A percentile compares a stretch with the other conserved stretches of the same genome.
phyloP scores from a whole-genome alignment of 805 yeast genomes.

The Priceomyces melissophilus region DNA sequence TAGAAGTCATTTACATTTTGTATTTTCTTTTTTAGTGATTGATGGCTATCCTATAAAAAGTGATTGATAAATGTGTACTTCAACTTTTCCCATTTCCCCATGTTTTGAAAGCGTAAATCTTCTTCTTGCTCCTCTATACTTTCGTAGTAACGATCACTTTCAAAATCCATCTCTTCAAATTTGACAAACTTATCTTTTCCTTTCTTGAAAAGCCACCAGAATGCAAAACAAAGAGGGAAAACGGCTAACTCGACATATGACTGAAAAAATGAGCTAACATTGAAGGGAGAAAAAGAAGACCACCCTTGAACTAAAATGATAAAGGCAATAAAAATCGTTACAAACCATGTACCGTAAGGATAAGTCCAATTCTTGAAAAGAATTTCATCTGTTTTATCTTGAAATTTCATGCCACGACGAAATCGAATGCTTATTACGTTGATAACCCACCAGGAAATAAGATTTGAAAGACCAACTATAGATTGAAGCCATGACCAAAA shows the following conservation, averaged over 20 bases:
- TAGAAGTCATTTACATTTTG: no score
- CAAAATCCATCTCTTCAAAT: slow-evolving; percentile 50
- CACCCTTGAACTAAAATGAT: slow-evolving; percentile 54
- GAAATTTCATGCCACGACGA: slow-evolving; percentile 42
- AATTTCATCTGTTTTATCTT: slow-evolving; percentile 42
- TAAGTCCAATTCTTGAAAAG: slow-evolving; percentile 47
- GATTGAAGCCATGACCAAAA: slow-evolving; percentile 53
- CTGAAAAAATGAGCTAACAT: slow-evolving; percentile 38
- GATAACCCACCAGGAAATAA: slow-evolving; percentile 49
- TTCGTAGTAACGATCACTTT: slow-evolving; percentile 47
- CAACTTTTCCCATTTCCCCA: slow-evolving; percentile 43
- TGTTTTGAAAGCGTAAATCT: slow-evolving; percentile 33
- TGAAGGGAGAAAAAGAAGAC: slow-evolving; percentile 48
- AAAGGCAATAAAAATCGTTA: slow-evolving; percentile 38
- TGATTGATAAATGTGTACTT: slow-evolving; percentile 29
- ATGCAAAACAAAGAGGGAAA: slow-evolving; percentile 42
- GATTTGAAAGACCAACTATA: slow-evolving; percentile 52
- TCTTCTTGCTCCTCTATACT: slow-evolving; percentile 45
- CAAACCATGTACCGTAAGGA: slow-evolving; percentile 49
- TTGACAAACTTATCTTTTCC: slow-evolving; percentile 40
- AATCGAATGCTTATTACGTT: slow-evolving; percentile 49
- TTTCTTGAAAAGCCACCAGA: slow-evolving; percentile 47
- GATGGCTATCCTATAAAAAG: slow-evolving; percentile 16
- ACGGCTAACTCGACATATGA: slow-evolving; percentile 45
- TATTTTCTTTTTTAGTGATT: no score